These are phyloP conservation scores for Sapria himalayana DNA, from an alignment of 345 rosid genomes.

Conservation along the genomic window DNA sequence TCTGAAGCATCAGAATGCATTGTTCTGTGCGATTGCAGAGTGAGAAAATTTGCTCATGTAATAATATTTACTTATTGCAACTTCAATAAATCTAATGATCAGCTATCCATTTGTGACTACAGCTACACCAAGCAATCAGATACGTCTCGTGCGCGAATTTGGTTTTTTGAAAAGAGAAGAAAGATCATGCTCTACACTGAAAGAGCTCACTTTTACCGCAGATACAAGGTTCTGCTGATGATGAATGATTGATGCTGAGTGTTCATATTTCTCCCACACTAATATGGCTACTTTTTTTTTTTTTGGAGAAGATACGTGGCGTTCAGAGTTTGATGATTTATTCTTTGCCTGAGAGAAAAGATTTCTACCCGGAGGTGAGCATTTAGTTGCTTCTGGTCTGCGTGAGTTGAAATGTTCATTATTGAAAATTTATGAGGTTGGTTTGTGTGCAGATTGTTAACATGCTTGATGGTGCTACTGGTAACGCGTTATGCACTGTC, in stretches of 20 bases:
- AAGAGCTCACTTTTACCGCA: slow-evolving; percentile 62
- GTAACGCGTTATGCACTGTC: no score
- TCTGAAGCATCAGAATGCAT: slow-evolving; percentile 68
- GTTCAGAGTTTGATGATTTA: slow-evolving; percentile 56
- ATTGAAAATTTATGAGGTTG: no score
- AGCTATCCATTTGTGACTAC: slow-evolving; percentile 6
- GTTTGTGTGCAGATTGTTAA: no score
- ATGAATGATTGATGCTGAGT: no score
- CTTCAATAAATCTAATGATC: slow-evolving; percentile 1
- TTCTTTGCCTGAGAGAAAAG: slow-evolving; percentile 84
- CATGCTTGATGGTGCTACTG: no score
- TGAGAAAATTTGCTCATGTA: slow-evolving; percentile 18
- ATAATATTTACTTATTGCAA: not conserved
- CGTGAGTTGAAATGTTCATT: no score
- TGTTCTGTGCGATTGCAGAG: slow-evolving; percentile 82
- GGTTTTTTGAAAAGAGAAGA: slow-evolving; percentile 47
- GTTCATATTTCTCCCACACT: no score
- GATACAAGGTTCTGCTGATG: slow-evolving; percentile 86
- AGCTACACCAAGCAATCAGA: slow-evolving; percentile 59
- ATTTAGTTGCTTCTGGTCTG: no score
- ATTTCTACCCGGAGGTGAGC: slow-evolving; percentile 80
- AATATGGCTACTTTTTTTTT: not conserved
- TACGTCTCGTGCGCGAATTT: slow-evolving; percentile 53
- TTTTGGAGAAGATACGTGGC: slow-evolving; percentile 57
- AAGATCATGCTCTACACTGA: slow-evolving; percentile 84